phyloP scores from a whole-genome alignment of 192 early-diverging fungal genomes.

The Podila minutissima region DNA sequence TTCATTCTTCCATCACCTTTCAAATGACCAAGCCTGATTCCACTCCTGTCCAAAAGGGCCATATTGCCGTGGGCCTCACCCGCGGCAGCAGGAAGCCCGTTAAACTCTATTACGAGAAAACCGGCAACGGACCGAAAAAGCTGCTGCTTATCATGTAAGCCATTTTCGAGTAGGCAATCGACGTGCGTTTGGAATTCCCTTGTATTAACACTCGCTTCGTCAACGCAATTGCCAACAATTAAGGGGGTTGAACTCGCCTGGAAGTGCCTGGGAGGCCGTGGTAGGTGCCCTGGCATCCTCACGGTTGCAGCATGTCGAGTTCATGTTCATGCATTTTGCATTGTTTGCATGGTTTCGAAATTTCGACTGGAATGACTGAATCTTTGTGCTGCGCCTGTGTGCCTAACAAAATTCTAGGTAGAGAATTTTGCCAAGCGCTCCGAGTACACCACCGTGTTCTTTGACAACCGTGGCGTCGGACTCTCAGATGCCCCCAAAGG shows the following conservation, averaged over 20 bases:
- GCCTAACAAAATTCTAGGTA: slow-evolving; percentile 51
- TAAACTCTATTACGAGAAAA: slow-evolving; percentile 83
- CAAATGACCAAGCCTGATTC: not conserved
- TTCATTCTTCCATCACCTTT: not conserved
- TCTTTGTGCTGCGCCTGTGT: not conserved
- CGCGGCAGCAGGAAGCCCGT: slow-evolving; percentile 52
- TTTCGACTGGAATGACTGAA: not conserved
- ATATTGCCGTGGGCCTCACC: slow-evolving; percentile 50
- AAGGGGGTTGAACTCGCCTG: slow-evolving; percentile 56
- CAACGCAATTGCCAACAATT: too few species aligned
- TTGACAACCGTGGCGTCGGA: slow-evolving; percentile 90
- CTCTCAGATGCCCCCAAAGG: slow-evolving; percentile 64
- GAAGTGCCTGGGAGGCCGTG: slow-evolving; percentile 40
- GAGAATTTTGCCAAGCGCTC: slow-evolving; percentile 70
- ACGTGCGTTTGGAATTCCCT: too few species aligned
- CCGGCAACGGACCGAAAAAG: slow-evolving; percentile 75
- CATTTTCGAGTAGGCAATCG: too few species aligned
- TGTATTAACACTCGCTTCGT: too few species aligned
- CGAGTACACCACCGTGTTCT: slow-evolving; percentile 78
- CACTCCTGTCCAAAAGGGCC: slow-evolving; percentile 32
- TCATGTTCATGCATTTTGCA: not conserved
- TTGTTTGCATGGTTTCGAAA: not conserved
- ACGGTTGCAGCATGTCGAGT: too few species aligned
- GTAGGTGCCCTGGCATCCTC: slow-evolving; percentile 2
- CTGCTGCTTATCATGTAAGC: slow-evolving; percentile 72